These are phyloP conservation scores for Herpetomonas samuelpessoai DNA, from an alignment of 208 protist genomes.

Conservation along the genomic window DNA sequence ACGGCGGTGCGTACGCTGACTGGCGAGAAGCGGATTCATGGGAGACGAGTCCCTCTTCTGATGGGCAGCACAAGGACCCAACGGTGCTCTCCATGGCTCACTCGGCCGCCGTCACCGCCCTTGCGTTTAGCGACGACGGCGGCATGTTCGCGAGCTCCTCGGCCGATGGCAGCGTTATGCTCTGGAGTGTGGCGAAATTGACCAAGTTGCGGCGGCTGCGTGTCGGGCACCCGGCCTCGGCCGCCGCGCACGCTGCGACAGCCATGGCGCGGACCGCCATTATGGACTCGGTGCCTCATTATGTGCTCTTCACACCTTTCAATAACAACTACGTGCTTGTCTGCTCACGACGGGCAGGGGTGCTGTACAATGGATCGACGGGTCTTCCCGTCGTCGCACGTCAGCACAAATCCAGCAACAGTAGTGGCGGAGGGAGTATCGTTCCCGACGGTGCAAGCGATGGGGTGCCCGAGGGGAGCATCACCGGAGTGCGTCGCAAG, in stretches of 20 bases:
- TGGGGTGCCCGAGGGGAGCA: not conserved
- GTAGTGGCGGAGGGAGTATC: not conserved
- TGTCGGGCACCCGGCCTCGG: slow-evolving; percentile 2
- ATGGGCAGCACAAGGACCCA: not conserved
- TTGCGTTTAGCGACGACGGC: slow-evolving; percentile 24
- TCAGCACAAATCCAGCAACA: not conserved
- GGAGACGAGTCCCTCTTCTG: not conserved
- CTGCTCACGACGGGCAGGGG: slow-evolving; percentile 32
- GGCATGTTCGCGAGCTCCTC: slow-evolving; percentile 26
- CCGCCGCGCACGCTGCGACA: too few species aligned
- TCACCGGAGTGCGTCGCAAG: not conserved
- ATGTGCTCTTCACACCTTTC: slow-evolving; percentile 54
- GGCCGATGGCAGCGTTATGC: slow-evolving; percentile 27
- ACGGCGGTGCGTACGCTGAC: slow-evolving; percentile 16
- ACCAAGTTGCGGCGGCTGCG: slow-evolving; percentile 25
- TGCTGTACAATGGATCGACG: slow-evolving; percentile 68
- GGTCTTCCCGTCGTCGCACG: slow-evolving; percentile 40
- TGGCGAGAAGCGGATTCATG: too few species aligned
- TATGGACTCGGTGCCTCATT: slow-evolving; percentile 19
- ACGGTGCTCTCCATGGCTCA: slow-evolving; percentile 9
- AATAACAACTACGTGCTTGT: slow-evolving; percentile 81
- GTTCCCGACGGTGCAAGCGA: not conserved
- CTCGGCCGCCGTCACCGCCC: slow-evolving; percentile 12
- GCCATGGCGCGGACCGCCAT: too few species aligned
- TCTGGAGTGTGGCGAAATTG: slow-evolving; percentile 21